Evolutionary conservation across 495 filamentous ascomycete genomes (phyloP), one percentile per base, ranked within the genome.

Genomic region (Entonaema liquescens): DNA sequence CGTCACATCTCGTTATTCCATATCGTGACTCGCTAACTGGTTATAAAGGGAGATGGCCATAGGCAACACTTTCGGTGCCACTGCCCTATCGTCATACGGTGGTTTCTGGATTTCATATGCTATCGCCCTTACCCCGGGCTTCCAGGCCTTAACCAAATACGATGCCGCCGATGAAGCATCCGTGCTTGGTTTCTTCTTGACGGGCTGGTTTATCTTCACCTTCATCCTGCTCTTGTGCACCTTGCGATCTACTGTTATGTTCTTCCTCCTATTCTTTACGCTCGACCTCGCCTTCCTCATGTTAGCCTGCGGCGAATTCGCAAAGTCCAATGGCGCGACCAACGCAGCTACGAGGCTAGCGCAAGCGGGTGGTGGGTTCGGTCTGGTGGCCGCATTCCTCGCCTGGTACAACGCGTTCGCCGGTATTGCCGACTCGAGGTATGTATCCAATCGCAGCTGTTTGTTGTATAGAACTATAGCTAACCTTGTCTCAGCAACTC

Each of bases 141-240:
- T 92, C 73, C 76, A 86, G 17, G 91, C 94, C 47, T 65, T 83
- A 2, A 78, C 74, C 13, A 73, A 75, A 0, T 90, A 90, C 71
- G 72, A 73, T n/a, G 57, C 70, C 1, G 70, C 62, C 11, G 78
- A 82, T 47, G 36, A 68, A 38, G 77, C 72, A 0, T 86, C 91
- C 71, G 92, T 91, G 2, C 85, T 98, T 61, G 93, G 92, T 61
- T 87, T 97, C 76, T 98, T 92, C 86, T 84, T 98, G 57, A 89
- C 92, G n/a, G 87, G 87, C 78, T 99, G 95, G 95, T 98, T 97
- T 85, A 95, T 99, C 86, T 99, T 99, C 89, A 99, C 95, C 74
- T 89, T 87, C 76, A 83, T 99, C 65, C 80, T 97, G 59, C 83
- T 97, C 40, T 74, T 98, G 79, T 95, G 91, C 88, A 98, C 95